Evolutionary conservation across 208 protist species (phyloP), one percentile per base, ranked within the genome.

Genomic region (Wallacemonas sp.): DNA sequence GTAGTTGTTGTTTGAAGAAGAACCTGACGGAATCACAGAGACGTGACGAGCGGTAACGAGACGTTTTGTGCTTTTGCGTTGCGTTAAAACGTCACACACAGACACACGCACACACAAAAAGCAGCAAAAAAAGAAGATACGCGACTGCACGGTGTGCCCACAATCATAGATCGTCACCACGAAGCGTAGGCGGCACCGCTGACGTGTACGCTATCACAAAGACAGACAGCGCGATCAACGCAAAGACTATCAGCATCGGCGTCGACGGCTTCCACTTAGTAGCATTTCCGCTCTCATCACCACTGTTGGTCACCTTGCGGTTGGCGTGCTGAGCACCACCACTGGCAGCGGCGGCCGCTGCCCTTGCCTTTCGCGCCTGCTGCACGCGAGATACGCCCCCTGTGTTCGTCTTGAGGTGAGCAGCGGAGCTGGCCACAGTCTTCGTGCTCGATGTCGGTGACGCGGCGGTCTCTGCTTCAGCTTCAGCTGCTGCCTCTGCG

Each of bases 351-450:
- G 66, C 61, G 0, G 55, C 66, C 6, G 22, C 46, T 33, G 83
- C 73, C 30, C 70, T 59, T 17, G 79, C 75, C 28, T 79, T 80
- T 1, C 83, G 71, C 21, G 83, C 73, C 38, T 83, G 76, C 66
- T 90, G 79, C 31, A 81, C 67, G 24, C 79, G 66, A 2, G 77
- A 83, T 22, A 65, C 56, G 8, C 69, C 65, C 9, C 34, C 61
- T 15, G 27, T 44, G 14, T 17, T 14, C 36, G 36, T 14, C 36
- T 41, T 41, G 9, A 17, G n/a, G n/a, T n/a, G n/a, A n/a, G n/a
- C n/a, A n/a, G n/a, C n/a, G n/a, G n/a, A n/a, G n/a, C n/a, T n/a
- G n/a, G n/a, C n/a, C n/a, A n/a, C n/a, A n/a, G 36, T 6, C 36
- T 14, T 41, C 36, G 6, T 41, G 9, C 36, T 41, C 36, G 36